Percentiles rank a stretch among this genome's conserved stretches.
These are phyloP conservation scores for Rhizopogon roseolus DNA, from an alignment of 768 basidiomycete species.

Conservation along the genomic window DNA sequence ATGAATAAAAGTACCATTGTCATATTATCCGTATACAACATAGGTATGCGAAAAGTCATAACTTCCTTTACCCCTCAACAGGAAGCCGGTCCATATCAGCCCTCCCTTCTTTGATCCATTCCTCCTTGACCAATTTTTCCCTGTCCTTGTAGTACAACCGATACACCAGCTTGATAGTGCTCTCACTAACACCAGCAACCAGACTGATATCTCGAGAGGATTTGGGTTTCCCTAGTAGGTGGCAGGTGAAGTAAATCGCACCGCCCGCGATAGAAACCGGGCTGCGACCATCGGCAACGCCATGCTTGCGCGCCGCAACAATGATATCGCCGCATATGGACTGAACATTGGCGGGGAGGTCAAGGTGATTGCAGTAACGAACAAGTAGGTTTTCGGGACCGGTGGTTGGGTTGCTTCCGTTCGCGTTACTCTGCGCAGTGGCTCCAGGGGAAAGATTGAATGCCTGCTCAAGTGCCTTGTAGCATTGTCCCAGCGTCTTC, in stretches of 20 bases:
- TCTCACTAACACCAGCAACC: conserved; percentile 93
- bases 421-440: conserved; percentile 42
- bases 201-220: conserved; percentile 80
- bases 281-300: conserved; percentile 89
- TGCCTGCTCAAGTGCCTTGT: conserved; percentile 82
- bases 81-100: conserved; percentile 38
- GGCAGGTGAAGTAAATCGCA: conserved; percentile 90
- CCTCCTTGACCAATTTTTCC: conserved; percentile 77
- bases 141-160: conserved; percentile 67
- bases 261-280: conserved; percentile 99
- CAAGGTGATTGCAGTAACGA: conserved; percentile 93
- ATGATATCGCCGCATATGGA: conserved; percentile 82
- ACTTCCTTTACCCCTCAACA: conserved; percentile 15
- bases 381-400: conserved; percentile 85
- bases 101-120: conserved; percentile 81
- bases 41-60: background rate
- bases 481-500: conserved; percentile 91
- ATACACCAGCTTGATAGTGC: conserved; percentile 91
- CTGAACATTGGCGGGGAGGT: conserved; percentile 78
- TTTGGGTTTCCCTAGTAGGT: conserved; percentile 71
- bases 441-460: conserved; percentile 87
- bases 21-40: background rate
- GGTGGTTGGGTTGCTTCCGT: conserved; percentile 37
- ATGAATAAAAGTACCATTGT: background rate
- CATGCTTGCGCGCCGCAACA: conserved; percentile 70